Percentiles rank a stretch among this genome's conserved stretches.
Evolutionary conservation across 1,284 basidiomycete species (phyloP).

Genomic region (Apiotrichum laibachii): DNA sequence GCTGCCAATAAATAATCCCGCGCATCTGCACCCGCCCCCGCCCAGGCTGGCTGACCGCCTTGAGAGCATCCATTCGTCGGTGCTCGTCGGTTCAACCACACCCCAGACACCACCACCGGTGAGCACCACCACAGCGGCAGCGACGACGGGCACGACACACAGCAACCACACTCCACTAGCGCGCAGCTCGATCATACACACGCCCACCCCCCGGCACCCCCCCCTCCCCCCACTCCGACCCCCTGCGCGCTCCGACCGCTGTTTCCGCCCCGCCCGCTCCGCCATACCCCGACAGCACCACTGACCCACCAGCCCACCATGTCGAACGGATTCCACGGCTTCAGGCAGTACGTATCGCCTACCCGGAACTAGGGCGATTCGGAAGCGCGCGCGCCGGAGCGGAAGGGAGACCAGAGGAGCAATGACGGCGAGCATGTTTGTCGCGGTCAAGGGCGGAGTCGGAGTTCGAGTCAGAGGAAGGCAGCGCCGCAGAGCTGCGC

Average conservation of each 20-base stretch:
- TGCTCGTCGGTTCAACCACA: not conserved
- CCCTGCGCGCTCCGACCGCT: not conserved
- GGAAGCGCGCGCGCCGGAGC: not conserved
- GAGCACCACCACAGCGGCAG: not conserved
- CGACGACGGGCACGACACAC: not conserved
- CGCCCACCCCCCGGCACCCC: not conserved
- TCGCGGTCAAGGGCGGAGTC: no score
- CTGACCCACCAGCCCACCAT: constrained; percentile 1
- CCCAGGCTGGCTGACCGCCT: constrained; percentile 1
- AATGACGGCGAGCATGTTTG: no score
- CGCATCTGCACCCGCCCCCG: not conserved
- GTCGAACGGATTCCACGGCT: constrained; percentile 13
- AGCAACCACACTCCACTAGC: not conserved
- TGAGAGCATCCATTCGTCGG: constrained; percentile 2
- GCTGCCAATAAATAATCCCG: not conserved
- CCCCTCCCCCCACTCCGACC: not conserved
- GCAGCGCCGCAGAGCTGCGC: no score
- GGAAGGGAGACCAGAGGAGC: no score
- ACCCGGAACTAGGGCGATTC: no score
- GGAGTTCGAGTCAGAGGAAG: no score
- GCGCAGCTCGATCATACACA: not conserved
- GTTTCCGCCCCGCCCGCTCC: not conserved
- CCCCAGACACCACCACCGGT: not conserved
- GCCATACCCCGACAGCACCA: not conserved
- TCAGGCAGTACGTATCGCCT: constrained; percentile 10